Evolutionary conservation across 208 protist genomes (phyloP), one percentile per base, ranked within the genome.

Genomic region (Leishmania braziliensis): DNA sequence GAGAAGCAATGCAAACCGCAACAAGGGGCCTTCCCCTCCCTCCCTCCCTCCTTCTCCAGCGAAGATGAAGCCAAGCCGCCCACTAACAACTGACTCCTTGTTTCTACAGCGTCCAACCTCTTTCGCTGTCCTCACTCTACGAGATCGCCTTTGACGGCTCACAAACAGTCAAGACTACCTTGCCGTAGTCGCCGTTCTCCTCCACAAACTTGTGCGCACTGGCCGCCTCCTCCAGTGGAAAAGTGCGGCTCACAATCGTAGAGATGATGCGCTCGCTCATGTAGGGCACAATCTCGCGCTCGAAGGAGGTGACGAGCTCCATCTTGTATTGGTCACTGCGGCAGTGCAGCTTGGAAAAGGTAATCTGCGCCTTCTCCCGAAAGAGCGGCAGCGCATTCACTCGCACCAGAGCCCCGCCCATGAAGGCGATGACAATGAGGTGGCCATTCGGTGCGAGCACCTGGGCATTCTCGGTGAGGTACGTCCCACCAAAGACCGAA

Each of bases 401-500:
- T 56, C 89, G 54, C 69, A 95, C 78, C 14, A 80, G 73, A 26
- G 79, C 60, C 10, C 92, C 95, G 36, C 93, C 91, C 79, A 96
- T 92, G 79, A 91, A 92, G 48, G 90, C 81, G n/a, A 96, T 43
- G 16, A 97, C 83, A 1, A 97, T 84, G 74, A 93, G 79, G 39
- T 79, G 80, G 16, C 92, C 92, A 66, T 93, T 82, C 60, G 78
- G 65, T 29, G 93, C 87, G 23, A 96, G 79, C 60, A 94, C 81
- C 50, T 84, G 72, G 16, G 80, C 84, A 76, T 96, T 88, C 62
- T 95, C 90, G 33, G 58, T 76, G 51, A 94, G 76, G 83, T 96
- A 98, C 53, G 79, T 85, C 16, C 91, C 92, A 3, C 95, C 95
- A 85, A 94, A 95, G 23, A 98, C 89, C 16, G 92, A 89, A 78